phyloP scores from a whole-genome alignment of 2,329 filamentous ascomycete species.

The Dothidotthia symphoricarpi region DNA sequence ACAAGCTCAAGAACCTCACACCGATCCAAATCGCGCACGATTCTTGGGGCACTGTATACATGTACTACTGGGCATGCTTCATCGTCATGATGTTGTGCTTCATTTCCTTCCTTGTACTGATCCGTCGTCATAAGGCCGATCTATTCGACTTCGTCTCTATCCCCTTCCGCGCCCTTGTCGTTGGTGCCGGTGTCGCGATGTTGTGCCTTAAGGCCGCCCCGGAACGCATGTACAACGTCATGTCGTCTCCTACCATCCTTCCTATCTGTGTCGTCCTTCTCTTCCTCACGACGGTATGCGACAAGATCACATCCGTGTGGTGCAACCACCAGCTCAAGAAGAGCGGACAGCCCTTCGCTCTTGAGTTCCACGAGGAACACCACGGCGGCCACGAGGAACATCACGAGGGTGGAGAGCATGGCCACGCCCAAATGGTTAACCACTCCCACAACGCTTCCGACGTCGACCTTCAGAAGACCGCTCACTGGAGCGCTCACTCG shows the following conservation, averaged over 20 bases:
- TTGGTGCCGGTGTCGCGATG: conserved; percentile 28
- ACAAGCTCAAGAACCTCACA: conserved; percentile 23
- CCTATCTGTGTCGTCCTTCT: conserved; percentile 39
- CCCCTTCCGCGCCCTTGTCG: conserved; percentile 27
- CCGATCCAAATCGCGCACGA: conserved; percentile 28
- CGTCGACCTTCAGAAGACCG: neutral
- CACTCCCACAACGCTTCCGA: conserved; percentile 1
- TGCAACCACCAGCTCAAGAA: conserved; percentile 32
- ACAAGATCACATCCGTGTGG: conserved; percentile 31
- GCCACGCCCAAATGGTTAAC: conserved; percentile 10
- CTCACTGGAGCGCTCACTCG: too few species aligned
- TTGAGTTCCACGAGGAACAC: conserved; percentile 30
- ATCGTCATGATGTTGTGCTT: conserved; percentile 39
- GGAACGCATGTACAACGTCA: conserved; percentile 21
- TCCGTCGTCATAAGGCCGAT: conserved; percentile 42
- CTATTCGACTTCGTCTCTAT: conserved; percentile 43
- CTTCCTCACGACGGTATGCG: conserved; percentile 31
- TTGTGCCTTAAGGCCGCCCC: conserved; percentile 31
- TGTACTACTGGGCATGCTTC: conserved; percentile 42
- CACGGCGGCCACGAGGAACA: conserved; percentile 18
- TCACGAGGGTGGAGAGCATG: conserved; percentile 16
- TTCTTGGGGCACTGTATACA: conserved; percentile 34
- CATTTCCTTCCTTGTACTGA: conserved; percentile 42
- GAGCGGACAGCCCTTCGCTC: conserved; percentile 32
- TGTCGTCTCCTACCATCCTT: conserved; percentile 35